These are phyloP conservation scores for Salicornia ramosissima DNA, from an alignment of 148 eudicot species.

Conservation along the genomic window DNA sequence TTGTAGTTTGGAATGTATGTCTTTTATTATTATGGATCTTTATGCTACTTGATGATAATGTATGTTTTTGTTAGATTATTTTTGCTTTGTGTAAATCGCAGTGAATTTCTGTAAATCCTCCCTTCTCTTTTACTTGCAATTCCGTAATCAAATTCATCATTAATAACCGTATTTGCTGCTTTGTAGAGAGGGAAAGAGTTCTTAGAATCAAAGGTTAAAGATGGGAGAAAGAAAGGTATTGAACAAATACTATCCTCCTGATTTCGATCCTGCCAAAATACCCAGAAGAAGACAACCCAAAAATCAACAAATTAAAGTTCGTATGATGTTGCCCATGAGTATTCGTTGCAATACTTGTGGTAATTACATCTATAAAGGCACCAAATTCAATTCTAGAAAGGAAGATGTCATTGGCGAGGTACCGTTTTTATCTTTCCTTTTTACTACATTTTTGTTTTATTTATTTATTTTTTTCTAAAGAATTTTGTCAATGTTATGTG, in stretches of 20 bases:
- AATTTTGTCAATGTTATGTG: too few species aligned
- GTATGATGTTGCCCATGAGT: slow-evolving; percentile 96
- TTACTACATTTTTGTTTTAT: background rate
- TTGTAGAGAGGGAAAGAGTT: background rate
- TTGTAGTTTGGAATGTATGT: too few species aligned
- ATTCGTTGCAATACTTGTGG: slow-evolving; percentile 81
- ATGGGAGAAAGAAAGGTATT: slow-evolving; percentile 90
- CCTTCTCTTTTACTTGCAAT: too few species aligned
- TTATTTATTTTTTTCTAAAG: too few species aligned
- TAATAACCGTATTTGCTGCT: background rate
- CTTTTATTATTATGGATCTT: too few species aligned
- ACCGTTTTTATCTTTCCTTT: background rate
- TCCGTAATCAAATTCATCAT: too few species aligned
- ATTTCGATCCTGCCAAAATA: slow-evolving; percentile 87
- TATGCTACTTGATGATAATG: too few species aligned
- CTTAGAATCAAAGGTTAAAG: slow-evolving; percentile 9
- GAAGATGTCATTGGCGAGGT: slow-evolving; percentile 90
- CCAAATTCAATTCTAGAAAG: slow-evolving; percentile 70
- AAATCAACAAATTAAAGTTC: slow-evolving; percentile 75
- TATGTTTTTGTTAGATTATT: too few species aligned
- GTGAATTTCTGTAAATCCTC: too few species aligned
- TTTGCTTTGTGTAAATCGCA: too few species aligned
- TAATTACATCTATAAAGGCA: slow-evolving; percentile 82
- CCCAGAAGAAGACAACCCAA: slow-evolving; percentile 68
- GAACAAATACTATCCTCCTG: slow-evolving; percentile 92